A percentile compares a stretch with the other conserved stretches of the same genome.
phyloP scores from a whole-genome alignment of 2,329 filamentous ascomycete genomes.

The Pleoardoris graminearum region DNA sequence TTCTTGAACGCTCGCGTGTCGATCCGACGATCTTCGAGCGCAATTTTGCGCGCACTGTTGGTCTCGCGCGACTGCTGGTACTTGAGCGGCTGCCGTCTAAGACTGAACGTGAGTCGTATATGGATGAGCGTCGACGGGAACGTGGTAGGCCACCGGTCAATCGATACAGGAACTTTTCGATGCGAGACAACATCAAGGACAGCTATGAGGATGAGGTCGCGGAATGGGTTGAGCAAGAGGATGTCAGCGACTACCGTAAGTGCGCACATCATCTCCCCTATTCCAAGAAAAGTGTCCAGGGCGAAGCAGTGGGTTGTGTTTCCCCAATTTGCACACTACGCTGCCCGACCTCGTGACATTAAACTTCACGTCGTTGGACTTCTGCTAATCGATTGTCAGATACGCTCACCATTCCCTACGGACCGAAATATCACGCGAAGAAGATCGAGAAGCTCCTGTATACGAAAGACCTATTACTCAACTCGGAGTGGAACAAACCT shows the following conservation, averaged over 20 bases:
- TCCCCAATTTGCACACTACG: not conserved
- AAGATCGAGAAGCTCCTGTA: slow-evolving; percentile 83
- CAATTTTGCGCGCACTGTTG: slow-evolving; percentile 74
- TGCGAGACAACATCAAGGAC: slow-evolving; percentile 75
- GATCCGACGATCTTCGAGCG: slow-evolving; percentile 88
- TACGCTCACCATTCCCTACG: slow-evolving; percentile 67
- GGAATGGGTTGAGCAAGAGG: slow-evolving; percentile 78
- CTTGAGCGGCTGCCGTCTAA: slow-evolving; percentile 75
- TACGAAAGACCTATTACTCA: slow-evolving; percentile 78
- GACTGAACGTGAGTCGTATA: slow-evolving; percentile 69
- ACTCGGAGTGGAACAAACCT: slow-evolving; percentile 80
- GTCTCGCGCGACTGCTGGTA: slow-evolving; percentile 77
- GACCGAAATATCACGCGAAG: slow-evolving; percentile 58
- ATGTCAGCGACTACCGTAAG: slow-evolving; percentile 71
- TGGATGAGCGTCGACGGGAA: slow-evolving; percentile 70
- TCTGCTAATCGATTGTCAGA: no score
- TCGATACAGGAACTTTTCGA: slow-evolving; percentile 46
- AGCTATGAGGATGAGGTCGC: slow-evolving; percentile 77
- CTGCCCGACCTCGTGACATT: no score
- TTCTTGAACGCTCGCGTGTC: slow-evolving; percentile 72
- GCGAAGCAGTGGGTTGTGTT: no score
- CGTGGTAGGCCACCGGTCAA: slow-evolving; percentile 67
- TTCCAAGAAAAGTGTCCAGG: no score
- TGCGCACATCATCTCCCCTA: no score
- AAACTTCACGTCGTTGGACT: no score